Evolutionary conservation across 208 protist species (phyloP), one percentile per base, ranked within the genome.

Genomic region (Leishmania turanica): DNA sequence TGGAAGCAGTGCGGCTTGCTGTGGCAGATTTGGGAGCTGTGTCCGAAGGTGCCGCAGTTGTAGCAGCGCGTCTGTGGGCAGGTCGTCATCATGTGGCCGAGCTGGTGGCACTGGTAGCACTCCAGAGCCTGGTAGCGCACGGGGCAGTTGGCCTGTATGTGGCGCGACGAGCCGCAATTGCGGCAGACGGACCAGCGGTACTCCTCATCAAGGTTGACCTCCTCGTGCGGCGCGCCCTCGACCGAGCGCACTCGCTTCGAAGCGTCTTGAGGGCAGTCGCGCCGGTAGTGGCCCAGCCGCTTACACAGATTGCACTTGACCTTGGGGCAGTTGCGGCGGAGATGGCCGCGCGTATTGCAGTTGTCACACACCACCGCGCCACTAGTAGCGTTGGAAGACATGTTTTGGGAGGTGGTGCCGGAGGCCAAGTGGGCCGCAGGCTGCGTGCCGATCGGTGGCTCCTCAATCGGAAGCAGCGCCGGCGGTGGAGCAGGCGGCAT

Each of bases 1-100:
- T 97, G 92, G 85, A 95, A 97, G 89, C 94, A 97, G 84, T 96
- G 90, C 24, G 88, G 86, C 74, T 89, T 90, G 87, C 92, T 97
- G 84, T 93, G 89, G 78, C 94, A 97, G 54, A 93, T 82, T 82
- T 94, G 91, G 3, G 92, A 95, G 80, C 90, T 96, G 81, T 97
- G 94, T 2, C 94, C 92, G 77, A 93, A 96, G 68, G 86, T 90
- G 75, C 94, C 94, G 79, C 92, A 97, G 91, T 97, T 97, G 78
- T 89, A 97, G 84, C 94, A 97, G 69, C 93, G 94, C 5, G 92
- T 97, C 75, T 91, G 86, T 4, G 94, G 94, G 81, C 94, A 97
- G 37, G 86, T 93, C 51, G 89, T 91, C 89, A 92, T 93, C 86
- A 92, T 87, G 80, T 97, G 94, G 13, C 94, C 94, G 13, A 82